Conservation (phyloP, 305 asterid genomes). For the Ruellia speciosa region DNA sequence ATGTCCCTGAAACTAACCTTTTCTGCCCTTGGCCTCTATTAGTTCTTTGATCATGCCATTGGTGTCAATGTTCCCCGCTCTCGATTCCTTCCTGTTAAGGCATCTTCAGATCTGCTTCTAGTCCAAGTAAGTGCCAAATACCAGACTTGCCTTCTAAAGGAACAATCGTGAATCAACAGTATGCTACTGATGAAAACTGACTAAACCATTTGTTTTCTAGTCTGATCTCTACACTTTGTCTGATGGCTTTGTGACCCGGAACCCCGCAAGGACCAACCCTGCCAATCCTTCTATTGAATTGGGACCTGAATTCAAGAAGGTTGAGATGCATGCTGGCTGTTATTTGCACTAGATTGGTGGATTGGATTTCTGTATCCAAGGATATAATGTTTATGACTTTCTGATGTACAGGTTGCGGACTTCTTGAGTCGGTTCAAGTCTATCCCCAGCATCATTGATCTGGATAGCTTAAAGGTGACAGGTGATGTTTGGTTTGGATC, state of each 20-base stretch:
- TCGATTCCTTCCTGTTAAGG: conserved; percentile 95
- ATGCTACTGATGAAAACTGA: conserved; percentile 14
- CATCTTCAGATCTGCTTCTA: conserved; percentile 87
- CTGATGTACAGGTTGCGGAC: conserved; percentile 58
- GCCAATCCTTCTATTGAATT: conserved; percentile 78
- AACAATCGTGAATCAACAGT: conserved; percentile 1
- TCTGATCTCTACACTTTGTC: conserved; percentile 88
- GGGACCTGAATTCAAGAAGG: conserved; percentile 99
- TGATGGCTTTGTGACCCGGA: conserved; percentile 73
- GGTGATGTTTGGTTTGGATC: conserved; percentile 91
- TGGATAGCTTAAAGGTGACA: conserved; percentile 75
- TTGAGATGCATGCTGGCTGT: conserved; percentile 21
- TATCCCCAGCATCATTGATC: conserved; percentile 88
- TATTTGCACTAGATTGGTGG: conserved; percentile 6
- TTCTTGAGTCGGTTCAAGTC: conserved; percentile 84
- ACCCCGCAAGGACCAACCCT: conserved; percentile 70
- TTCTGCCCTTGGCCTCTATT: neutral
- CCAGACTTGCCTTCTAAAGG: conserved; percentile 4
- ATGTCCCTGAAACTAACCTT: conserved; percentile 5
- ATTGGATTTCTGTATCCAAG: conserved; percentile 2
- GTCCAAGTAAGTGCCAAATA: conserved; percentile 57
- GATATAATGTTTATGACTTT: conserved; percentile 15
- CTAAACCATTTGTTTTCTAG: conserved; percentile 33
- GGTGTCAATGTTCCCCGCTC: conserved; percentile 92
- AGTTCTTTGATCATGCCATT: conserved; percentile 89